phyloP scores from a whole-genome alignment of 225 moss, liverwort and hornwort genomes.

The Lunularia cruciata region DNA sequence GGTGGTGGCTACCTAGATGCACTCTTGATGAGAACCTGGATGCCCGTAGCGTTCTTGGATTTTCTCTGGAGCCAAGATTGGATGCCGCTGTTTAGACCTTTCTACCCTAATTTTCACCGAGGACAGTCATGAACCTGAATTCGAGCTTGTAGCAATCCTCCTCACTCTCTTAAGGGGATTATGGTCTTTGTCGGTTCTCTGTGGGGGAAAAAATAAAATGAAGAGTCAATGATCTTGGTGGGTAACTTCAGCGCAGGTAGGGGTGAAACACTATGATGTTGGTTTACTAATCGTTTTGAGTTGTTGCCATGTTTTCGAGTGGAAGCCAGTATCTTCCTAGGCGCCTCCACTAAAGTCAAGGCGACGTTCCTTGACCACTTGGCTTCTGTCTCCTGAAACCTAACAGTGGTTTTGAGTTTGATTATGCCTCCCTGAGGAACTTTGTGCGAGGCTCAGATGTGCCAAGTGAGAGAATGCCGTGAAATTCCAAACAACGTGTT shows the following conservation, averaged over 20 bases:
- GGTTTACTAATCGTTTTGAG: neutral
- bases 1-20: conserved; percentile 93
- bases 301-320: too few species aligned
- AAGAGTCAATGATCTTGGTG: too few species aligned
- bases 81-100: conserved; percentile 56
- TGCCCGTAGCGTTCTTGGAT: conserved; percentile 59
- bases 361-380: too few species aligned
- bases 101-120: neutral
- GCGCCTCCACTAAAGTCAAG: too few species aligned
- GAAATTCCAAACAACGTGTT: too few species aligned
- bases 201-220: neutral
- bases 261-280: neutral
- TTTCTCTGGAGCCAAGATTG: conserved; percentile 69
- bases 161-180: too few species aligned
- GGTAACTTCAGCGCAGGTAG: too few species aligned
- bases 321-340: too few species aligned
- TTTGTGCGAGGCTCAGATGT: neutral
- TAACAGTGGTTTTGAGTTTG: too few species aligned
- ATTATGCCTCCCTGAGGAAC: too few species aligned
- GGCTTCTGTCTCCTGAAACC: too few species aligned
- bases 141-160: neutral
- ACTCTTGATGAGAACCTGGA: conserved; percentile 56
- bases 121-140: neutral
- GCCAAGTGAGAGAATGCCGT: too few species aligned
- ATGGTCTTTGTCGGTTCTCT: neutral